phyloP scores from a whole-genome alignment of 2,329 filamentous ascomycete genomes.

The Myrmaecium sp. region DNA sequence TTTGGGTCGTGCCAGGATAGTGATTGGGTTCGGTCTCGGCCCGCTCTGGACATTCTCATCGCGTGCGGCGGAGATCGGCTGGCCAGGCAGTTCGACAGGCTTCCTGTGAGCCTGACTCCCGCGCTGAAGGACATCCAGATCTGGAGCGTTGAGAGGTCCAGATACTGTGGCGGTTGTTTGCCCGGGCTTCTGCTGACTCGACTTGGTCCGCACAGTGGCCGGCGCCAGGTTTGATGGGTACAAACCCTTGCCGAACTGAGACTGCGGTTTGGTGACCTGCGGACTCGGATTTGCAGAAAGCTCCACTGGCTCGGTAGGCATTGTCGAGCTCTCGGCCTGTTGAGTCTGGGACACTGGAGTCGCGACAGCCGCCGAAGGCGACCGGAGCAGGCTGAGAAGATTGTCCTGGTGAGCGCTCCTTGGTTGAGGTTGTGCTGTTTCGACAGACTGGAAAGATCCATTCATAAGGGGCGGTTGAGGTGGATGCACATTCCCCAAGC shows the following conservation, averaged over 20 bases:
- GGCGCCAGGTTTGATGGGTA: conserved; percentile 1
- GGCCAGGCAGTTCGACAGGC: neutral
- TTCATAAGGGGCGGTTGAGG: conserved; percentile 14
- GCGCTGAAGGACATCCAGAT: conserved; percentile 22
- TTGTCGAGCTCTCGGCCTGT: too few species aligned
- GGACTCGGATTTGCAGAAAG: conserved; percentile 27
- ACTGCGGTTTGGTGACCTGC: conserved; percentile 2
- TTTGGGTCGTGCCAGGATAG: conserved; percentile 3
- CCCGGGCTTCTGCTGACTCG: conserved; percentile 5
- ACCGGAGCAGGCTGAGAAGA: conserved; percentile 28
- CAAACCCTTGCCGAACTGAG: neutral
- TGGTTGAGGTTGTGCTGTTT: conserved; percentile 17
- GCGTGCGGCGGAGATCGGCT: conserved; percentile 1
- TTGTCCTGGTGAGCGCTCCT: conserved; percentile 26
- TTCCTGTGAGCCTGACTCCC: conserved; percentile 6
- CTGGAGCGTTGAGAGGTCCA: conserved; percentile 24
- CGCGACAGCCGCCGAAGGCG: conserved; percentile 10
- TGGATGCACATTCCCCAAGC: conserved; percentile 14
- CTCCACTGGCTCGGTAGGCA: conserved; percentile 27
- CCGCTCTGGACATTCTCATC: conserved; percentile 1
- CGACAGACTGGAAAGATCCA: conserved; percentile 7
- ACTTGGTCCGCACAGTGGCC: conserved; percentile 5
- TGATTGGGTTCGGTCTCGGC: conserved; percentile 3
- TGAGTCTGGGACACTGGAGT: conserved; percentile 8
- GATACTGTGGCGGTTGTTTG: conserved; percentile 22